Percentiles rank a stretch among this genome's conserved stretches.
Evolutionary conservation across 192 early-diverging fungal genomes (phyloP).

Genomic region (Haplosporangium gracile): DNA sequence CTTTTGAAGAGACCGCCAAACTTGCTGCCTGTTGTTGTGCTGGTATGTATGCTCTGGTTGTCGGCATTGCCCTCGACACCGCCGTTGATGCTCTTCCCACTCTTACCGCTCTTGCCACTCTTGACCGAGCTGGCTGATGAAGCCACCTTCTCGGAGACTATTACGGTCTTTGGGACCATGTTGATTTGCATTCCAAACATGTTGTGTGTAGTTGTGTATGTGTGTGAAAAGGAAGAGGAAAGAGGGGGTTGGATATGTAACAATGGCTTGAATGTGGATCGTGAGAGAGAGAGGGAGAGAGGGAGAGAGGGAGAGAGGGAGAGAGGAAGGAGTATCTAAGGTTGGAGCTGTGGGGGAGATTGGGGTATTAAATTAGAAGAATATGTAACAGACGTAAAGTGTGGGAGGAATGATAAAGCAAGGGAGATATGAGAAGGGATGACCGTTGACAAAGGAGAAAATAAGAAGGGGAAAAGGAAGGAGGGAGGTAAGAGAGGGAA

Average conservation of each 20-base stretch:
- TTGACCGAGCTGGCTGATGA: conserved; percentile 52
- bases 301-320: not conserved
- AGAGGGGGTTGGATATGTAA: not conserved
- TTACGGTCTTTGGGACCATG: conserved; percentile 20
- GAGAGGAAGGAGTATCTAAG: conserved; percentile 2
- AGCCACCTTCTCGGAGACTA: conserved; percentile 13
- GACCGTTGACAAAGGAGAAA: not conserved
- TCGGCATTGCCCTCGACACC: not conserved
- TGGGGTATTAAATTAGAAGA: conserved; percentile 7
- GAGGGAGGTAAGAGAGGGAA: not conserved
- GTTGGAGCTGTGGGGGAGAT: not conserved
- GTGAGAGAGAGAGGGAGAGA: not conserved
- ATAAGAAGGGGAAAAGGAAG: not conserved
- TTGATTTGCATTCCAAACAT: conserved; percentile 48
- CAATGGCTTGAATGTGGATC: not conserved
- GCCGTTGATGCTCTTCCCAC: conserved; percentile 28
- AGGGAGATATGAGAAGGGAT: not conserved
- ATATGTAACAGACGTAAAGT: not conserved
- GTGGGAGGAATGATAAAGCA: not conserved
- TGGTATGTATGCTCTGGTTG: conserved; percentile 1
- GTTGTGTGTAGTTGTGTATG: not conserved
- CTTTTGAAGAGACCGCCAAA: conserved; percentile 45
- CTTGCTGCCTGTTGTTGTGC: conserved; percentile 14
- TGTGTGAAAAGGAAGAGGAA: not conserved
- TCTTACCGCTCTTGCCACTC: conserved; percentile 52